phyloP scores from a whole-genome alignment of 2,329 filamentous ascomycete genomes.

The Pseudocercospora ulei region DNA sequence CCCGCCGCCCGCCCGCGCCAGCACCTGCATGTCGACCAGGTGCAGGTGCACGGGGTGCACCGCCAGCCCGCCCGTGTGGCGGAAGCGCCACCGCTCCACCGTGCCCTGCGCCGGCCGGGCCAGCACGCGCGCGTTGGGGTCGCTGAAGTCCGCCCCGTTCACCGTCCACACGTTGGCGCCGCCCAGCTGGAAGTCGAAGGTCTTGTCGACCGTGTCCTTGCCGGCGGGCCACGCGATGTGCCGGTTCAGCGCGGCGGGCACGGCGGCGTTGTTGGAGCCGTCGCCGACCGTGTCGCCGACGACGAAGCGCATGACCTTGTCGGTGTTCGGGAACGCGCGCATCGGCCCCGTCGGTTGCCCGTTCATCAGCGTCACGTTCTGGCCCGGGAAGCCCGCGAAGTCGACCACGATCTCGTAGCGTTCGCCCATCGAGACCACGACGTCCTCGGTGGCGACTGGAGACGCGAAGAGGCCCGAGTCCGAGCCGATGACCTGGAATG shows the following conservation, averaged over 20 bases:
- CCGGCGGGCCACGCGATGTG: slow-evolving; percentile 32
- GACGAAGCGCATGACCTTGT: slow-evolving; percentile 47
- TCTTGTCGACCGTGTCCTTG: slow-evolving; percentile 37
- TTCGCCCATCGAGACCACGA: slow-evolving; percentile 48
- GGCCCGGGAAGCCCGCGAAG: slow-evolving; percentile 43
- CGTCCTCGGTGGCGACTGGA: slow-evolving; percentile 39
- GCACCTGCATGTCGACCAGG: slow-evolving; percentile 49
- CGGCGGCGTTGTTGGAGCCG: slow-evolving; percentile 34
- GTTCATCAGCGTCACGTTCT: slow-evolving; percentile 36
- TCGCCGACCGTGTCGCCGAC: slow-evolving; percentile 40
- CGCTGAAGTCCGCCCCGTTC: slow-evolving; percentile 44
- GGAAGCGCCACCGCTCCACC: slow-evolving; percentile 44
- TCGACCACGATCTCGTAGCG: slow-evolving; percentile 52
- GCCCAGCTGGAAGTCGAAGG: slow-evolving; percentile 42
- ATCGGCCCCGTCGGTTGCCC: slow-evolving; percentile 31
- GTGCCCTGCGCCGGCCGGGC: slow-evolving; percentile 43
- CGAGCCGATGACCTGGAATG: slow-evolving; percentile 48
- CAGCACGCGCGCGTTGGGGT: slow-evolving; percentile 43
- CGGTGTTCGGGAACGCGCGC: slow-evolving; percentile 45
- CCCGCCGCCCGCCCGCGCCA: slow-evolving; percentile 42
- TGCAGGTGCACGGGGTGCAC: slow-evolving; percentile 51
- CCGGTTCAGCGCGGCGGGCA: slow-evolving; percentile 33
- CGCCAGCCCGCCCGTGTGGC: slow-evolving; percentile 45
- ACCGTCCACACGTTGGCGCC: slow-evolving; percentile 42
- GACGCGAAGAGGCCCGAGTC: slow-evolving; percentile 46